A percentile compares a stretch with the other conserved stretches of the same genome.
Evolutionary conservation across 1,139 yeast species (phyloP).

Genomic region (Saccharomyces pastorianus): DNA sequence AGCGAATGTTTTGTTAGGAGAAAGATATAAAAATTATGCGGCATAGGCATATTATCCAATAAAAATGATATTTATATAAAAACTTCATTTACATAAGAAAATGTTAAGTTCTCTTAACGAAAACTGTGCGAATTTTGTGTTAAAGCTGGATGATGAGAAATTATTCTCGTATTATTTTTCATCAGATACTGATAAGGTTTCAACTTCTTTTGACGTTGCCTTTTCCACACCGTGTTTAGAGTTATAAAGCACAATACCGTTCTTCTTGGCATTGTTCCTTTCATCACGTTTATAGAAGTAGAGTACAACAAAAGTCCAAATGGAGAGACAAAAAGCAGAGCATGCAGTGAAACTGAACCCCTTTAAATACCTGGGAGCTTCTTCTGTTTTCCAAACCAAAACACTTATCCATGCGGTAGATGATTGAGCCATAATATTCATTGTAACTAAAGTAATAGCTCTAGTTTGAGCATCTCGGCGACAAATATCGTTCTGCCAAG

Average conservation of each 20-base stretch:
- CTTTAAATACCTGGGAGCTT: slow-evolving; percentile 44
- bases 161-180: background rate
- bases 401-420: slow-evolving; percentile 33
- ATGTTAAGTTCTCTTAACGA: background rate
- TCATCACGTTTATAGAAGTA: slow-evolving; percentile 54
- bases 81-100: background rate
- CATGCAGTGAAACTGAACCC: slow-evolving; percentile 49
- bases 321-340: slow-evolving; percentile 41
- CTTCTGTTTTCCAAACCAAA: slow-evolving; percentile 49
- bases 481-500: slow-evolving; percentile 33
- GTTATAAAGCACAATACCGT: slow-evolving; percentile 39
- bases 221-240: background rate
- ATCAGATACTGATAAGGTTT: background rate
- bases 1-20: too few species aligned
- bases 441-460: slow-evolving; percentile 33
- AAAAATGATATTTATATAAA: too few species aligned
- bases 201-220: background rate
- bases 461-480: slow-evolving; percentile 34
- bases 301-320: slow-evolving; percentile 51
- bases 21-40: too few species aligned
- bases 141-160: background rate
- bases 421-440: slow-evolving; percentile 32
- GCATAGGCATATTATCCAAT: too few species aligned
- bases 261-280: slow-evolving; percentile 42
- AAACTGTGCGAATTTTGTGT: background rate